Evolutionary conservation across 2,329 filamentous ascomycete genomes (phyloP), one percentile per base, ranked within the genome.

Genomic region (Davidsoniella neocaledoniae): DNA sequence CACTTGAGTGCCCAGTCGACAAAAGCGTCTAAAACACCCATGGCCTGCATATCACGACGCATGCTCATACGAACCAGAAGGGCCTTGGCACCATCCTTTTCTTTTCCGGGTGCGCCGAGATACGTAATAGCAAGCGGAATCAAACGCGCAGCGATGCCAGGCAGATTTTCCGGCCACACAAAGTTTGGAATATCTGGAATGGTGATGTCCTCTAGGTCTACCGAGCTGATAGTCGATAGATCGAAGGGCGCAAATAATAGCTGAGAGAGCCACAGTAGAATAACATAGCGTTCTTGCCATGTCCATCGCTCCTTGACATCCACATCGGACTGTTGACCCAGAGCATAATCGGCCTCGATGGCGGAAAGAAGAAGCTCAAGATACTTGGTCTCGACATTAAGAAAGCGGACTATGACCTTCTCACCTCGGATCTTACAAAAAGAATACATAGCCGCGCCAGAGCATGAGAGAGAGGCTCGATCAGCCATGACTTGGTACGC

Each of bases 351-450:
- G 17, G 73, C 69, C 59, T 93, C 86, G 40, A 94, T 76, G 14
- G 82, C 81, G 1, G 73, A 71, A 7, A 95, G 70, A 54, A 98
- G 72, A 1, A 82, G 73, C 61, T 94, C 88, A 12, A 98, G 74
- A 59, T 88, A 82, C 58, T 76, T 81, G 1, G 87, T 82, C 62
- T 96, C 91, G 55, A 91, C 94, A 61, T 84, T 90, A 56, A 98
- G 69, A 60, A 96, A 95, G 40, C 86, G 78, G 48, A 87, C 79
- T 57, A 98, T 81, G 47, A 98, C 82, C 64, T 96, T 96, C 61
- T 91, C 81, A 21, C 91, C 90, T 48, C 91, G 77, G 46, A 96
- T 82, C 65, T 98, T 98, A 71, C 87, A 95, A 54, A 98, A 82
- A 0, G 81, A 82, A 61, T 96, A 96, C 36, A 64, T 2, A 96